Evolutionary conservation across 495 filamentous ascomycete species (phyloP), one percentile per base, ranked within the genome.

Genomic region (Penicillium goetzii): DNA sequence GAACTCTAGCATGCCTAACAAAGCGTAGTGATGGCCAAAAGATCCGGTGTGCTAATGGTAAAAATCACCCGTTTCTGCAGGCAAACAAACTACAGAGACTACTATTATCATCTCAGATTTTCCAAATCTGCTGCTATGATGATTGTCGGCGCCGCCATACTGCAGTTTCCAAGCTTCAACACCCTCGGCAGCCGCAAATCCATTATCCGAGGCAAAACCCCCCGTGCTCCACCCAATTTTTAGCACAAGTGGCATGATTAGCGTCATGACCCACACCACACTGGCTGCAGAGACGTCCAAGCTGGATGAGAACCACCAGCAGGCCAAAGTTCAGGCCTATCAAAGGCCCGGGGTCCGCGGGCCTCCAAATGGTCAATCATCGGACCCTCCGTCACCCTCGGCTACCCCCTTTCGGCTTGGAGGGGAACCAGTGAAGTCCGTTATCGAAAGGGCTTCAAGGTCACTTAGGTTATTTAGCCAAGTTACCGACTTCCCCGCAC

Each of bases 401-500:
- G 52, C 33, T 28, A 55, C 33, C 33, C 52, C 23, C 7, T 40
- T 51, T 51, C 47, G 47, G 47, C 25, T 15, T 26, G 19, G 19
- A 17, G 1, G 47, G 23, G 7, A 3, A 19, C 0, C 40, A 43
- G 40, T 43, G 17, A 43, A 19, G 1, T 19, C 17, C 6, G 41
- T 43, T 21, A 43, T 19, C 40, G n/a, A 43, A 17, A 43, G 40
- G 40, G 9, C n/a, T 17, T 41, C 19, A 8, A 45, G 41, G 19
- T 11, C 41, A 47, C 5, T 23, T 47, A 4, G 19, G 14, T 8
- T 0, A 47, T 43, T 43, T 43, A 43, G 17, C 41, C 41, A 43
- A 25, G 43, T 61, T 56, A 10, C 63, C 63, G 63, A 65, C 9
- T 61, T 65, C 63, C 63, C 63, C 63, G 63, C 63, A 65, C 59